phyloP scores from a whole-genome alignment of 176 grass and related monocot species.

The Cenchrus purpureus region DNA sequence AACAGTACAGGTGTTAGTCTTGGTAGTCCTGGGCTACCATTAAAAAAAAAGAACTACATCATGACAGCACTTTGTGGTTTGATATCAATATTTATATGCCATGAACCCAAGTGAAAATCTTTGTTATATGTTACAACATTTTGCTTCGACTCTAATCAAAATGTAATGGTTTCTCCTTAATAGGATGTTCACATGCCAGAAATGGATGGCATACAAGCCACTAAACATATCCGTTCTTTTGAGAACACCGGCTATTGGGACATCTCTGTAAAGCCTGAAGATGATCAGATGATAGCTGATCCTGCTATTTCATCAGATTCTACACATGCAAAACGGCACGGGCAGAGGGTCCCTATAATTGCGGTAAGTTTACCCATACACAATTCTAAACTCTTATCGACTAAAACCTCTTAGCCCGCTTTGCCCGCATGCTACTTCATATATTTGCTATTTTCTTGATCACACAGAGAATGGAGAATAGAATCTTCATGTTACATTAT shows the following conservation, averaged over 20 bases:
- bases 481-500: neutral
- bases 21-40: neutral
- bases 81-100: conserved; percentile 32
- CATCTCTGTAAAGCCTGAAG: conserved; percentile 60
- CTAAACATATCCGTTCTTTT: conserved; percentile 80
- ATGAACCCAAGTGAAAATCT: conserved; percentile 24
- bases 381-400: conserved; percentile 10
- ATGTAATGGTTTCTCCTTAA: conserved; percentile 16
- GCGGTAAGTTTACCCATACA: conserved; percentile 58
- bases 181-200: conserved; percentile 97
- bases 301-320: conserved; percentile 45
- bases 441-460: conserved; percentile 32
- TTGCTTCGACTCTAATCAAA: conserved; percentile 29
- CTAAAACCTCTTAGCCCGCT: neutral
- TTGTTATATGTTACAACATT: conserved; percentile 6
- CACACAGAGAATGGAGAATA: conserved; percentile 21
- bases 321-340: conserved; percentile 37
- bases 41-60: conserved; percentile 15
- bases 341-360: conserved; percentile 75
- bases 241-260: conserved; percentile 88
- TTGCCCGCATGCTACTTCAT: conserved; percentile 26
- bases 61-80: conserved; percentile 8
- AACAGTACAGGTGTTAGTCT: conserved; percentile 5
- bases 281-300: conserved; percentile 42
- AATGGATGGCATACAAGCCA: conserved; percentile 98